Evolutionary conservation across 192 early-diverging fungal species (phyloP), one percentile per base, ranked within the genome.

Genomic region (Backusella parvicylindrica): DNA sequence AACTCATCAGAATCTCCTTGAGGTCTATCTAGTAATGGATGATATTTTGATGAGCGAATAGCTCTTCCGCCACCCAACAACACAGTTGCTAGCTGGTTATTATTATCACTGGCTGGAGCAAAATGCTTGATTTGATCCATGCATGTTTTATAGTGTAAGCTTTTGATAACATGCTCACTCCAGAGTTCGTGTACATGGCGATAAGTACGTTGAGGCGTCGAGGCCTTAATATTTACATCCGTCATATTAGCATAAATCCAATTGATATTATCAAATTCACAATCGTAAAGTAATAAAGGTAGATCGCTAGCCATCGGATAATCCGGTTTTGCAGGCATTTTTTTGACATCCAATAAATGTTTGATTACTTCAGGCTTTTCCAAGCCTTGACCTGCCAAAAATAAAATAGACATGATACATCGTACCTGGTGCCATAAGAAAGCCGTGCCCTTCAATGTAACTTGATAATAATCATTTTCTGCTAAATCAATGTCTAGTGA

Each of bases 371-470:
- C 85, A 16, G 94, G 92, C 21, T 83, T 50, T 78, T 99, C 97
- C 21, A 91, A 76, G 9, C 90, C 86, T 73, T 92, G 89, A 2
- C 96, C 97, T n/a, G 97, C 86, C 63, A 94, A 80, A 70, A 97
- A 92, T 43, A 99, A 78, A 31, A 98, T 85, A 2, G 93, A 86
- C 91, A 96, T 95, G 92, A 99, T 97, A 83, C 93, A 97, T 33
- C 97, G 92, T 66, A 99, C 96, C 84, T 98, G 97, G 81, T 99
- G 97, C 96, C 96, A 99, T 63, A 98, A 83, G 71, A 98, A 99
- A 31, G 96, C 95, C 2, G 91, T 91, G 28, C 96, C 96, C 33
- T 84, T 86, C 38, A 99, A 86, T 67, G 91, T 88, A 75, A 97
- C 84, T 63, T 88, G 85, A 68, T 88, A 89, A 74, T 92, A 88